Conservation (phyloP, 495 filamentous ascomycete species). For the Aspergillus sparsus region DNA sequence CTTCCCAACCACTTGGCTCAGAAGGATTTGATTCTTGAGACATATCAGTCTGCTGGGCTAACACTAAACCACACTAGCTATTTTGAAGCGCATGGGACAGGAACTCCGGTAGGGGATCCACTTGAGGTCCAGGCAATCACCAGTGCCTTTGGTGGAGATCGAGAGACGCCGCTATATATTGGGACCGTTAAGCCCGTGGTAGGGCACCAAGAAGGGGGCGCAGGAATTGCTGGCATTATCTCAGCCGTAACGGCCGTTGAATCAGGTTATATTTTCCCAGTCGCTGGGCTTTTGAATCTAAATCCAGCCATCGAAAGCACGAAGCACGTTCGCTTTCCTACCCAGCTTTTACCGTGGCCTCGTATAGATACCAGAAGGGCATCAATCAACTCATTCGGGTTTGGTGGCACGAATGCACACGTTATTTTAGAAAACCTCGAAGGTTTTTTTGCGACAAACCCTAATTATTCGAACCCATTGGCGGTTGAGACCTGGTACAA, state of each 20-base stretch:
- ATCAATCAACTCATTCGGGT: conserved; percentile 54
- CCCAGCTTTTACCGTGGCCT: conserved; percentile 15
- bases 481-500: too few relatives aligned
- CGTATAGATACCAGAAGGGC: conserved; percentile 28
- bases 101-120: conserved; percentile 46
- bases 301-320: conserved; percentile 45
- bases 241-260: conserved; percentile 46
- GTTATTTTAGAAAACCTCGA: conserved; percentile 55
- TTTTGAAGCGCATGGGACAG: too few relatives aligned
- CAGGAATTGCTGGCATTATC: conserved; percentile 55
- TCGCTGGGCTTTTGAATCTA: conserved; percentile 53
- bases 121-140: conserved; percentile 43
- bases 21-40: conserved; percentile 32
- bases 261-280: conserved; percentile 55
- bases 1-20: too few relatives aligned
- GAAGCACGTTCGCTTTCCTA: conserved; percentile 37
- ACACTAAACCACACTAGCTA: too few relatives aligned
- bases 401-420: conserved; percentile 65
- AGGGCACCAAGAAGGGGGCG: conserved; percentile 57
- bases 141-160: conserved; percentile 30
- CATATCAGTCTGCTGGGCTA: conserved; percentile 7
- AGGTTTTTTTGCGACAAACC: too few relatives aligned
- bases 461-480: too few relatives aligned
- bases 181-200: conserved; percentile 55
- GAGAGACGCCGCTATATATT: conserved; percentile 33